A percentile compares a stretch with the other conserved stretches of the same genome.
Evolutionary conservation across 2,329 filamentous ascomycete species (phyloP).

Genomic region (Phialophora tarda): DNA sequence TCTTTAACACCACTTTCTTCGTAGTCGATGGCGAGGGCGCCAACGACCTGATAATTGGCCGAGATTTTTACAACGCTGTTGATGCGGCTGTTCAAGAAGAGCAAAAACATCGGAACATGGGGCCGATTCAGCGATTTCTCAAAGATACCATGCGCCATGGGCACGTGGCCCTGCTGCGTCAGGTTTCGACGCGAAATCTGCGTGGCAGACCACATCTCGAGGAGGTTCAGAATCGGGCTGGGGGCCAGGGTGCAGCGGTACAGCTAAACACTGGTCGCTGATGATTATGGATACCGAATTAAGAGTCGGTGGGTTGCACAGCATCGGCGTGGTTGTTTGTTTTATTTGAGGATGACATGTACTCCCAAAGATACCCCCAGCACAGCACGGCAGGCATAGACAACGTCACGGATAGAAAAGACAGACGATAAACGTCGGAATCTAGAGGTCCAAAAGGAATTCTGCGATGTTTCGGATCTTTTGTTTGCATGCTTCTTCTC

Average conservation of each 20-base stretch:
- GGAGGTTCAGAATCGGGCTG: background rate
- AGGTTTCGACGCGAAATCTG: slow-evolving; percentile 3
- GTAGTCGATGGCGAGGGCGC: background rate
- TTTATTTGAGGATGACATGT: background rate
- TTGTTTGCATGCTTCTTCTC: background rate
- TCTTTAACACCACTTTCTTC: slow-evolving; percentile 4
- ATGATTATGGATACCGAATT: background rate
- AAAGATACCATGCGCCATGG: background rate
- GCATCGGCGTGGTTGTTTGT: slow-evolving; percentile 3
- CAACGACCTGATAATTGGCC: slow-evolving; percentile 3
- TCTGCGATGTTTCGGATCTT: background rate
- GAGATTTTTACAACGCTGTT: background rate
- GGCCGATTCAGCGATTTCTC: background rate
- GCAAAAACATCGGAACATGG: background rate
- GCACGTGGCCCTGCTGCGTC: background rate
- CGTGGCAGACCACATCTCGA: background rate
- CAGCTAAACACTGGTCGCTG: background rate
- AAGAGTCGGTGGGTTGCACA: slow-evolving; percentile 1
- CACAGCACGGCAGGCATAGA: background rate
- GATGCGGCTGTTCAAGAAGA: background rate
- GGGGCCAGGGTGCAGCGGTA: background rate
- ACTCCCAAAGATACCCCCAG: slow-evolving; percentile 1
- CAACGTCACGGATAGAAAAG: background rate
- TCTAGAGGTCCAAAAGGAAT: background rate
- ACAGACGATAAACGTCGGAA: background rate